phyloP scores from a whole-genome alignment of 257 asterid species.

The Capsicum rhomboideum region DNA sequence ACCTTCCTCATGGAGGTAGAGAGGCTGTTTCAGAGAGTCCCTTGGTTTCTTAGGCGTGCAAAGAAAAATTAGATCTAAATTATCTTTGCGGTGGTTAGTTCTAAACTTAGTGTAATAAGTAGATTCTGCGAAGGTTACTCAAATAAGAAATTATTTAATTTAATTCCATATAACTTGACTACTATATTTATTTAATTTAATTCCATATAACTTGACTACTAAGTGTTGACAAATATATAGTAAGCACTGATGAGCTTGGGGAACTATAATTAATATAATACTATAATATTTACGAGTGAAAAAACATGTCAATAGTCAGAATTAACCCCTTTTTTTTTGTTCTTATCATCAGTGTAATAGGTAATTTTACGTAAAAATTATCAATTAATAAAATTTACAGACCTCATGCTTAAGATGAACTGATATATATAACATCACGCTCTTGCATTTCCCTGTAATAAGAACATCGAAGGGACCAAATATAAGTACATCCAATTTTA shows the following conservation, averaged over 20 bases:
- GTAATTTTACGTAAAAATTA: neutral
- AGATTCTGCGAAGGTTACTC: neutral
- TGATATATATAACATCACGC: neutral
- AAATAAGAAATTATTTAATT: neutral
- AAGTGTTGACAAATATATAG: neutral
- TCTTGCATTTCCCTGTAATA: neutral
- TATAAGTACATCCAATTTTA: neutral
- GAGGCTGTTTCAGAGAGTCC: neutral
- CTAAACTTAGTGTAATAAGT: neutral
- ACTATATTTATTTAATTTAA: neutral
- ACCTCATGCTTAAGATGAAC: neutral
- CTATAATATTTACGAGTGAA: neutral
- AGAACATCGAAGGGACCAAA: neutral
- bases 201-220: neutral
- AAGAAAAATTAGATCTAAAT: neutral
- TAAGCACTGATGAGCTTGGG: neutral
- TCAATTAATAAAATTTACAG: neutral
- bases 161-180: neutral
- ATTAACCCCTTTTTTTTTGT: neutral
- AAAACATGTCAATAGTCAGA: neutral
- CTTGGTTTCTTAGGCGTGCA: neutral
- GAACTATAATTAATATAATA: neutral
- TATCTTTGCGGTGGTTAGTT: neutral
- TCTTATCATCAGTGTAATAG: neutral
- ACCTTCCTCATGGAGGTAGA: neutral